Conservation (phyloP, 371 early-diverging fungal species). For the Choanephora cucurbitarum region DNA sequence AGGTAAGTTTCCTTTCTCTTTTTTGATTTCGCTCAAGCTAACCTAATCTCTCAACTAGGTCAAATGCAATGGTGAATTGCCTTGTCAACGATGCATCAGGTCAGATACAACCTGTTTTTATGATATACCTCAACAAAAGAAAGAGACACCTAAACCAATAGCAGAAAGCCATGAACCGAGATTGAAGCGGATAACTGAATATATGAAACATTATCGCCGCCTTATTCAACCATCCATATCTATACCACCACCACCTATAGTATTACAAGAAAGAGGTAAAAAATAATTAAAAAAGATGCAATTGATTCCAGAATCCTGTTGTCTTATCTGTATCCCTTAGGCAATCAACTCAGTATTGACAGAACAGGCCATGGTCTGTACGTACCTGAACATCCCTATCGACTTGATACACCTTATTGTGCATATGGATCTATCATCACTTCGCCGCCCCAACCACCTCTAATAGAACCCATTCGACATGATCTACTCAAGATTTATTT, state of each 20-base stretch:
- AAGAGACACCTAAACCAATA: constrained; percentile 12
- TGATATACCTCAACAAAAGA: constrained; percentile 24
- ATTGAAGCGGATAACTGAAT: constrained; percentile 11
- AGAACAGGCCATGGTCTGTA: constrained; percentile 30
- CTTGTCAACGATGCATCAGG: constrained; percentile 27
- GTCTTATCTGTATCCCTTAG: not conserved
- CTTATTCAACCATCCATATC: not conserved
- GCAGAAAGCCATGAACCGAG: constrained; percentile 20
- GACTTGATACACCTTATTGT: constrained; percentile 21
- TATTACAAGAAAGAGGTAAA: not conserved
- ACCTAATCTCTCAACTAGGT: no score
- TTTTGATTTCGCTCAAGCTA: no score
- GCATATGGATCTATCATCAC: not conserved
- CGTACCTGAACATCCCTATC: constrained; percentile 21
- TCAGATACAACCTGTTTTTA: constrained; percentile 18
- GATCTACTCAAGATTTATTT: constrained; percentile 65
- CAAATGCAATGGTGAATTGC: constrained; percentile 24
- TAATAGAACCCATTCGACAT: constrained; percentile 15
- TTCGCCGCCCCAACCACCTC: not conserved
- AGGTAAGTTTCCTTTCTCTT: constrained; percentile 17
- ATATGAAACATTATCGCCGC: no score
- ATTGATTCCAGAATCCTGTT: no score
- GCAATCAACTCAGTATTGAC: not conserved
- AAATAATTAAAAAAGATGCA: no score
- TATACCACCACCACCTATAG: not conserved